Conservation (phyloP, 2,329 filamentous ascomycete genomes). For the Penicillium sp. region DNA sequence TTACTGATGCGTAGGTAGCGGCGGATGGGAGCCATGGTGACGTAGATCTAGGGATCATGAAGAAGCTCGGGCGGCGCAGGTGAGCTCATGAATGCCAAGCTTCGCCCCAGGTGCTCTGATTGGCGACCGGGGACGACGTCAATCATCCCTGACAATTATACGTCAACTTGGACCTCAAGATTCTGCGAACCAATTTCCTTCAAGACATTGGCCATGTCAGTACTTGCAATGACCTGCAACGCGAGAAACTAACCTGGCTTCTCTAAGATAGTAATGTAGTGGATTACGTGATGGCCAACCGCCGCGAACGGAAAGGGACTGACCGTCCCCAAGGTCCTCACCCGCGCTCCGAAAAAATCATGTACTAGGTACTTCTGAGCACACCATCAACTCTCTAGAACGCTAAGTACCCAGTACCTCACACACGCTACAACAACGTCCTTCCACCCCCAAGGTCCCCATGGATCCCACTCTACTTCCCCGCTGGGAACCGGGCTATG, state of each 20-base stretch:
- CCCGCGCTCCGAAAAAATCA: neutral
- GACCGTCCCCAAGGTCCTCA: slow-evolving; percentile 36
- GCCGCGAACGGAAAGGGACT: slow-evolving; percentile 15
- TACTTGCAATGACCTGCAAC: neutral
- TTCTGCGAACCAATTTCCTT: neutral
- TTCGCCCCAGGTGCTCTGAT: slow-evolving; percentile 15
- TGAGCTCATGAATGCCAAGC: slow-evolving; percentile 20
- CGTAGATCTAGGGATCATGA: neutral
- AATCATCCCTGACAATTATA: neutral
- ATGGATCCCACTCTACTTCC: slow-evolving; percentile 13
- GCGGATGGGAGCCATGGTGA: slow-evolving; percentile 79
- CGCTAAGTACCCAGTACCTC: slow-evolving; percentile 13
- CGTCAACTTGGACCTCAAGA: neutral
- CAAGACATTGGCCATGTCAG: neutral
- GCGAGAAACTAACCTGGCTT: too few relatives aligned
- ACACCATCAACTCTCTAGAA: neutral
- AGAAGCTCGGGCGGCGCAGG: neutral
- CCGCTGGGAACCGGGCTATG: slow-evolving; percentile 2
- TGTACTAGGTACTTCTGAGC: slow-evolving; percentile 13
- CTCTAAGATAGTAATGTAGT: neutral
- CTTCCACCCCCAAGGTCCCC: slow-evolving; percentile 34
- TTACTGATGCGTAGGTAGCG: slow-evolving; percentile 90
- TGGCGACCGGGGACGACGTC: slow-evolving; percentile 10
- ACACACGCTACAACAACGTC: slow-evolving; percentile 17
- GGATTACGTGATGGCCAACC: neutral